Base-by-base conservation (phyloP, 2,329 filamentous ascomycete genomes). In the Cladophialophora bantiana region DNA sequence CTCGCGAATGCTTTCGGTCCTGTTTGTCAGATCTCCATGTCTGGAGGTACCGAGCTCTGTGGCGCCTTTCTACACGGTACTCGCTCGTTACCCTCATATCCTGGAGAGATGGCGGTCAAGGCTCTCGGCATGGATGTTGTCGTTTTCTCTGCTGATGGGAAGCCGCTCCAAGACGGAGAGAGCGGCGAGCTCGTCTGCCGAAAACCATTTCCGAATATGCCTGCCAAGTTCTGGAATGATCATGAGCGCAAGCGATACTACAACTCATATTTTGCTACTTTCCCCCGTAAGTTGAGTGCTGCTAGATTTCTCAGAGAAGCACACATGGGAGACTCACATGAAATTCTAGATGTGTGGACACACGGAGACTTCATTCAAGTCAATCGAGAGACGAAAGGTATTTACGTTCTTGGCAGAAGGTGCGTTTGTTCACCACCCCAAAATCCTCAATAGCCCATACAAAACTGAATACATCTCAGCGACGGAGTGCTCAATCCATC, bases 141-240 rank as follows among this genome's bases (percentile, higher is more conserved):
- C 45, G 59, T 66, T 13, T 61, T 58, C 18, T 35, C 31, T 13
- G 32, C 35, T 5, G 54, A 66, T 18, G 63, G 38, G 9, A 56
- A 45, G 15, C 38, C 31, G 7, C 35, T 57, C 4, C 35, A 35
- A 5, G 60, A 53, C 18, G 92, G 92, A 9, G 85, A 85, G 4
- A 83, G 91, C 0, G 92, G 92, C 1, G 92, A 95, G 73, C 84
- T 95, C 4, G 91, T 94, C 0, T 88, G 88, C 7, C 87, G 87
- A 0, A 80, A 80, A 0, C 82, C 89, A 0, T 94, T 94, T 73
- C 92, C 92, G n/a, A 94, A 92, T 70, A 86, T 92, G 67, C 92
- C 92, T 0, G 82, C 88, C 38, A 86, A 80, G 71, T 87, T 91
- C 73, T 90, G 88, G 85, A 74, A 77, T 4, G 73, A 83, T 0